Conservation (phyloP, 495 filamentous ascomycete species). For the Neurospora sp. region DNA sequence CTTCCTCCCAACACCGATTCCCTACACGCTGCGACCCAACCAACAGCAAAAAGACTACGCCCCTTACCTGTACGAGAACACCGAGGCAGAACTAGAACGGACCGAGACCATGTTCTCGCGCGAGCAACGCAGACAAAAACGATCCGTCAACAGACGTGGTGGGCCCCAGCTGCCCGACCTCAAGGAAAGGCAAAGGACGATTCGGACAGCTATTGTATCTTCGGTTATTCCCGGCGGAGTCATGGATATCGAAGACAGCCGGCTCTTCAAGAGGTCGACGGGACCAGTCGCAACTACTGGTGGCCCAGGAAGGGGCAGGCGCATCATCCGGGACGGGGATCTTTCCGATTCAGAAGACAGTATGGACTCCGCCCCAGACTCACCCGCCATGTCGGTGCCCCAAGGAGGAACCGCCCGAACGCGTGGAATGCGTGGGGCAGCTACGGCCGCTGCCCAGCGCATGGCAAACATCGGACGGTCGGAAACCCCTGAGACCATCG, state of each 20-base stretch:
- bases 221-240: conserved; percentile 83
- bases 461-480: conserved; percentile 74
- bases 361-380: conserved; percentile 78
- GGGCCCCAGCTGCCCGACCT: conserved; percentile 92
- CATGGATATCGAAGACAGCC: conserved; percentile 65
- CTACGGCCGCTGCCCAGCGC: conserved; percentile 64
- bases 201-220: conserved; percentile 83
- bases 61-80: conserved; percentile 88
- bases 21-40: conserved; percentile 74
- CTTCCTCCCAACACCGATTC: conserved; percentile 77
- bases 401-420: conserved; percentile 76
- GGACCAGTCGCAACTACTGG: conserved; percentile 28
- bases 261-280: conserved; percentile 62
- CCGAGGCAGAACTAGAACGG: conserved; percentile 78
- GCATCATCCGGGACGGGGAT: conserved; percentile 55
- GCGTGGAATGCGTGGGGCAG: conserved; percentile 77
- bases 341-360: conserved; percentile 82
- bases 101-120: conserved; percentile 86
- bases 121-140: conserved; percentile 88
- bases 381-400: conserved; percentile 66
- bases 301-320: conserved; percentile 45
- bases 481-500: conserved; percentile 70
- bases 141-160: conserved; percentile 85
- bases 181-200: conserved; percentile 86
- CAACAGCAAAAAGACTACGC: conserved; percentile 87